Evolutionary conservation across 208 protist species (phyloP), one percentile per base, ranked within the genome.

Genomic region (Wallacemonas rigidus): DNA sequence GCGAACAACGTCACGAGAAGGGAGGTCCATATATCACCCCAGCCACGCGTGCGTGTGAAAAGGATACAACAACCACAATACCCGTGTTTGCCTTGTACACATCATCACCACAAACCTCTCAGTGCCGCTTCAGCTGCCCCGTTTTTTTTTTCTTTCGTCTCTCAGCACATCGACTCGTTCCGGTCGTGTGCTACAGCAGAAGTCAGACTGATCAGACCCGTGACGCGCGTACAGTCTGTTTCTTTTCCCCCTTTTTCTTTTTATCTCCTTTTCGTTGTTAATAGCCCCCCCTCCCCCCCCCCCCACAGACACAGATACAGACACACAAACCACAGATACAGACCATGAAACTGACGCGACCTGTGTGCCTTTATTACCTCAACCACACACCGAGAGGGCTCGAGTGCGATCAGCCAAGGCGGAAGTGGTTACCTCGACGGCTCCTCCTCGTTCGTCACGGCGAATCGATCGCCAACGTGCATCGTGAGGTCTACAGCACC

Each of bases 391-490:
- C 79, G 60, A 54, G 67, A 51, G 72, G 70, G 50, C 57, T 45
- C 47, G 75, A 82, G 26, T 44, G 56, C 15, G 53, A 51, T 17
- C 75, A 58, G 26, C 41, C 75, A 1, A 72, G 74, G 12, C 65
- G 50, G 12, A 68, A 79, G 39, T 93, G 86, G 85, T 89, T 96
- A 35, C 92, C 92, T 17, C 83, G 82, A 41, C 84, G 93, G 11
- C 69, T 97, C 12, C 77, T 97, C 8, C 82, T 97, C 8, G 80
- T 97, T 17, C 87, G 93, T 3, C 93, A 97, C 67, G 93, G 90
- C 56, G 89, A 97, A 78, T 93, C 85, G 0, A 77, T 72, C 55
- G 93, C 91, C 2, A 97, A 97, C 71, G 91, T 94, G 2, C 72
- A 96, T 58, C 80, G 86, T 35, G 75, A 80, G 48, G 71, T 95